Evolutionary conservation across 352 stramenopile species (phyloP), one percentile per base, ranked within the genome.

Genomic region (Phytopythium vexans): DNA sequence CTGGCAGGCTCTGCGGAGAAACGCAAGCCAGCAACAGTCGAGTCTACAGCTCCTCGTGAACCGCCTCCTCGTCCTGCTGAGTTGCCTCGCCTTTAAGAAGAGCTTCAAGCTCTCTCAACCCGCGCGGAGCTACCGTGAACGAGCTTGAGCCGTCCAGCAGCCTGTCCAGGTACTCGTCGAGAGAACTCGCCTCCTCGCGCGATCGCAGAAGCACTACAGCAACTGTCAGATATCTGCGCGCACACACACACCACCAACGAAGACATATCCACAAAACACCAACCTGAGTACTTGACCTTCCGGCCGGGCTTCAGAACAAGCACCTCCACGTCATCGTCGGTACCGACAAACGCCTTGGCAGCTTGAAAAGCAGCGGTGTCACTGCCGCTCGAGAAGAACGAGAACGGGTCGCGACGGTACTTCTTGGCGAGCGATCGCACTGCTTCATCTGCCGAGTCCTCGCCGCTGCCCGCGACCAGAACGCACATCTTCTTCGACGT

Each of bases 401-500:
- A 63, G 50, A 93, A 83, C 36, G 81, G 78, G 41, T 90, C 78
- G 15, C 83, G 82, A 15, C 82, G 80, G 62, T 90, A 91, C n/a
- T 74, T 74, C 64, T 91, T 91, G 10, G 83, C 83, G 27, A 89
- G 61, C n/a, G 75, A 58, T 14, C 78, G 80, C 38, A 83, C 60
- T 6, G 43, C 54, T 11, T 72, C 60, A n/a, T 70, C 70, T 14
- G 54, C 58, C 39, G 39, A 36, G 31, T 52, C 44, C n/a, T 42
- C 49, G 15, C 31, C 39, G 27, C 34, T 40, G 40, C 71, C 77
- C 3, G 74, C 66, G 41, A 89, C 60, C 0, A 93, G 51, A 32
- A 93, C 80, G 56, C 83, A 91, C 74, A 93, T 89, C 49, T 89
- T 88, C 36, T 74, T 70, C 34, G 57, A 64, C 47, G 83, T 82